Base-by-base conservation (phyloP, 148 eudicot genomes). In the Simmondsia chinensis region DNA sequence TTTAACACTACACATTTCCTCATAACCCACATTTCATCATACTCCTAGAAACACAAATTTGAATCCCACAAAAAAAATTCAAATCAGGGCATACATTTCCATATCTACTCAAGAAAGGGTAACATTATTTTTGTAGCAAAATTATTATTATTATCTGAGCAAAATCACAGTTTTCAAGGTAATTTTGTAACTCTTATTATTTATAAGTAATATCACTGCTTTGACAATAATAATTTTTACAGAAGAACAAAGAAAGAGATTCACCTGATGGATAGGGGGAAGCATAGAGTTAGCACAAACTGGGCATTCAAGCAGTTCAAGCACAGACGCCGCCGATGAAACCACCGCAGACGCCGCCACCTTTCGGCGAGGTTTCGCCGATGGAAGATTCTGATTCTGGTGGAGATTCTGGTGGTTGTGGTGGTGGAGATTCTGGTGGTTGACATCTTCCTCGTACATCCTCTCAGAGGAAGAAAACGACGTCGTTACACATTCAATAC, bases 211-310 rank as follows among this genome's bases (percentile, higher is more conserved):
- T n/a, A n/a, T n/a, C n/a, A n/a, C n/a, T n/a, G n/a, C n/a, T n/a
- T n/a, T n/a, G n/a, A 19, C 19, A 47, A 9, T 4, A 19, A 6
- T 2, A 14, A 3, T n/a, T n/a, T n/a, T n/a, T n/a, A n/a, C n/a
- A 33, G 1, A 4, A 11, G 26, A 18, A 5, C 10, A 2, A 12
- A 17, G 22, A 16, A 7, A 52, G 6, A 32, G 19, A 32, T 4
- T 28, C n/a, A 67, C 66, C 58, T 60, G 61, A 18, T 60, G 61
- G 15, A 56, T 62, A 38, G 75, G 75, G 39, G 75, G 70, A 55
- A 54, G 64, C 75, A 70, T 70, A 50, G 75, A 49, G 54, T 70
- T 64, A 9, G 62, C 67, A 45, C 75, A 70, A 54, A 70, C 75
- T 5, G 75, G 75, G 20, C 75, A 70, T 64, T 70, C 75, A 60